phyloP scores from a whole-genome alignment of 225 moss, liverwort and hornwort genomes.

The Lunularia cruciata region DNA sequence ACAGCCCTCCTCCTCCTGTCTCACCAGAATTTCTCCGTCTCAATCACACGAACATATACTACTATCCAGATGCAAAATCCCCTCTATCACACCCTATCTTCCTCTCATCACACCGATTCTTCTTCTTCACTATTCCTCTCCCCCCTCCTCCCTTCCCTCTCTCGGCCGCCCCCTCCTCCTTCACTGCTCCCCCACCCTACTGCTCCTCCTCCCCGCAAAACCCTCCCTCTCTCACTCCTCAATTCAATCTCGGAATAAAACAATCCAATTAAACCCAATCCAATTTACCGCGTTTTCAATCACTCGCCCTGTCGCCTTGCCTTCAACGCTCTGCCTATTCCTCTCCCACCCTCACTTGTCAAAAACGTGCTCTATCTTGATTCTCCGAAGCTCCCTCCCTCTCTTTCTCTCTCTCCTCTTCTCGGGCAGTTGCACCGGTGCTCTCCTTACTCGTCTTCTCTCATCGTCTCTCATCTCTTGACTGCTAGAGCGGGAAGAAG shows the following conservation, averaged over 20 bases:
- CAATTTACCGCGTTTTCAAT: neutral
- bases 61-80: no score
- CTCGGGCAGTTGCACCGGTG: conserved; percentile 15
- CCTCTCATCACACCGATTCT: no score
- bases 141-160: neutral
- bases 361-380: no score
- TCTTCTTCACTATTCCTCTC: neutral
- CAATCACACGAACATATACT: no score
- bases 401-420: neutral
- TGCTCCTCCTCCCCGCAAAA: neutral
- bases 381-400: no score
- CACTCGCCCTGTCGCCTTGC: neutral
- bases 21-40: neutral
- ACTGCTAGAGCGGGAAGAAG: conserved; percentile 1
- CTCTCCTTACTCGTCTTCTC: neutral
- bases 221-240: neutral
- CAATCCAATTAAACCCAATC: neutral
- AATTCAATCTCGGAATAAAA: neutral
- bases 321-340: neutral
- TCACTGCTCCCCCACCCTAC: neutral
- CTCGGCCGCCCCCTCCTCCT: neutral
- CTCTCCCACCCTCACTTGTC: no score
- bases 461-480: no score
- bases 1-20: neutral
- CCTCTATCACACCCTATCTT: no score